Conservation (phyloP, 805 yeast genomes). For the Yarrowia sp. region DNA sequence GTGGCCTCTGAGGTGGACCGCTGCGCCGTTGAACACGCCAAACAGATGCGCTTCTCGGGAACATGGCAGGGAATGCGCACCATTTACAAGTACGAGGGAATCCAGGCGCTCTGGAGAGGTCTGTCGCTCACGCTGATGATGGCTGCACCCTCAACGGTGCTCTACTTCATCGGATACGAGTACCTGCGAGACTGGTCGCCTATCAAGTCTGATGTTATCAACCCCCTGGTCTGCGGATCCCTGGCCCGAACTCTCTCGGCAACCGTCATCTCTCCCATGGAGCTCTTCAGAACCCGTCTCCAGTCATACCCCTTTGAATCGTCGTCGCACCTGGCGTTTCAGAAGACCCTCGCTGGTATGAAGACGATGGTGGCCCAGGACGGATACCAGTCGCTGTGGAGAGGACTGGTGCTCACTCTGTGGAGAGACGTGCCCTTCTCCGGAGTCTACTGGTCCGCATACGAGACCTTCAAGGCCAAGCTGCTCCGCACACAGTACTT, state of each 20-base stretch:
- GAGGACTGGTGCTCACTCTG: constrained; percentile 80
- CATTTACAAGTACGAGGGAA: constrained; percentile 72
- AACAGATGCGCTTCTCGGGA: constrained; percentile 50
- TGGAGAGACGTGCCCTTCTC: constrained; percentile 98
- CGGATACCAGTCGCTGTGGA: constrained; percentile 70
- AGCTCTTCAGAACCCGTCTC: constrained; percentile 78
- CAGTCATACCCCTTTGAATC: constrained; percentile 53
- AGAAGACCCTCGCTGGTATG: constrained; percentile 50
- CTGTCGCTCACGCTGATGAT: constrained; percentile 71
- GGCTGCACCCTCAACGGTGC: constrained; percentile 91
- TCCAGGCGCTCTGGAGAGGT: constrained; percentile 82
- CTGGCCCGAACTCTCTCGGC: constrained; percentile 81
- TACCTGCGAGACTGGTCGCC: constrained; percentile 75
- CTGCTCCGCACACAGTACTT: constrained; percentile 32
- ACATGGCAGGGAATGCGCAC: constrained; percentile 70
- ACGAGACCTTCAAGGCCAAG: constrained; percentile 53
- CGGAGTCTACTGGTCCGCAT: constrained; percentile 90
- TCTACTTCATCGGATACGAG: constrained; percentile 93
- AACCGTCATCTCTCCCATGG: constrained; percentile 81
- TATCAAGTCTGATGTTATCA: constrained; percentile 45
- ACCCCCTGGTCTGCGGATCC: constrained; percentile 84
- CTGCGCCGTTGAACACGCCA: constrained; percentile 44
- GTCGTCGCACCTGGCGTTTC: constrained; percentile 34
- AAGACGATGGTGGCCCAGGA: constrained; percentile 48
- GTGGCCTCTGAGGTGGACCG: constrained; percentile 39